Base-by-base conservation (phyloP, 176 grass and related monocot species). In the Avena sativa region DNA sequence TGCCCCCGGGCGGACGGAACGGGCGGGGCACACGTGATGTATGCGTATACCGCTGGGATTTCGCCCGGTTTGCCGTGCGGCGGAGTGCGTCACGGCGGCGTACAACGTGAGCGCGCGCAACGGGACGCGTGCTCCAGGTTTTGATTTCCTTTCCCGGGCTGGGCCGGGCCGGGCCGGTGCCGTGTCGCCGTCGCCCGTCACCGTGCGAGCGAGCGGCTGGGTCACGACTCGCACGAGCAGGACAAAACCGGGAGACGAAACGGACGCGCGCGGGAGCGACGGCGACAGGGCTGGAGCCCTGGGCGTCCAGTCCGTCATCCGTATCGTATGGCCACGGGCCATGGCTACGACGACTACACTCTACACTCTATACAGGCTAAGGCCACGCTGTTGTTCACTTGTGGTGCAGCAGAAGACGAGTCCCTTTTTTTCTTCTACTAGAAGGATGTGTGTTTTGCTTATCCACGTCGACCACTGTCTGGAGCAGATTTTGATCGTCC, bases 241-340 rank as follows among this genome's bases (percentile, higher is more conserved):
- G 89, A 90, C 84, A 87, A 87, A 87, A 28, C 32, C 12, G 84
- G 2, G 21, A 48, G 79, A 83, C 78, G 84, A 78, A 43, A 12
- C 1, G 8, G 82, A 67, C 79, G 61, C 44, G 60, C 63, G 26
- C 62, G 63, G 21, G 5, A 2, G 0, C 76, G 76, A 82, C 4
- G 15, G 69, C 30, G 88, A 86, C 84, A 44, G 44, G 73, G 72
- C 73, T 36, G 2, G 23, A 52, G 25, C 11, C 57, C 55, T 83
- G 89, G 74, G 59, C 84, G 85, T 19, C 56, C 57, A 44, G 65
- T 79, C 25, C 80, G 80, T 59, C 80, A 84, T 80, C 80, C 48
- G 34, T 9, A 73, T 79, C 74, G 56, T 79, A 55, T 87, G 79
- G 79, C 30, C 52, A 50, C 0, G 65, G 53, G 2, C 20, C 53